Evolutionary conservation across 176 grass and related monocot species (phyloP).

Genomic region (Oryza longistaminata): DNA sequence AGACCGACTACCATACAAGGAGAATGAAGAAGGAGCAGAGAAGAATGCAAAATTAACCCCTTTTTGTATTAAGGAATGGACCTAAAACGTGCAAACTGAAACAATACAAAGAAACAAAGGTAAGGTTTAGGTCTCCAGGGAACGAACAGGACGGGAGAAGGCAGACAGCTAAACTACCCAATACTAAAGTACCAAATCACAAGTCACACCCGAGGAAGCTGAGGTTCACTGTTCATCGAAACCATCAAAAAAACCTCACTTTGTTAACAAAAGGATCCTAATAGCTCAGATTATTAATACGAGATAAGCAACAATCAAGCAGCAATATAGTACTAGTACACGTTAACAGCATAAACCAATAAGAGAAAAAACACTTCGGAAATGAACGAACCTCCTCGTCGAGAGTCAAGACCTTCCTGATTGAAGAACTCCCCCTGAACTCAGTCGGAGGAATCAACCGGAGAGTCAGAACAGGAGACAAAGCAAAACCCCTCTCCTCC

Average conservation of each 20-base stretch:
- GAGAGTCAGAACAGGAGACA: background rate
- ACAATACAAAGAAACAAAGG: slow-evolving; percentile 3
- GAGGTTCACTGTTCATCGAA: background rate
- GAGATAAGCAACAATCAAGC: background rate
- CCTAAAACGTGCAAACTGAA: background rate
- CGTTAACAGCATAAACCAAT: background rate
- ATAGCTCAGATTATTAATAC: background rate
- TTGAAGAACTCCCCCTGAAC: background rate
- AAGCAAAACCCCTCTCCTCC: background rate
- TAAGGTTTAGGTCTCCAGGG: background rate
- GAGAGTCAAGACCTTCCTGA: background rate
- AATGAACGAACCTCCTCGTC: slow-evolving; percentile 9
- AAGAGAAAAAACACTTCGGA: background rate
- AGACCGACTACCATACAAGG: background rate
- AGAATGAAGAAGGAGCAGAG: background rate
- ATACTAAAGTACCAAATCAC: background rate
- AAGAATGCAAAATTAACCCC: background rate
- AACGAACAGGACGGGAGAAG: background rate
- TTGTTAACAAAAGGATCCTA: background rate
- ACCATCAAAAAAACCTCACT: background rate
- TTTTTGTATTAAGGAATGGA: slow-evolving; percentile 7
- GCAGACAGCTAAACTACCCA: background rate
- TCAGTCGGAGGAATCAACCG: background rate
- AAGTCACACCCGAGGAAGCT: background rate
- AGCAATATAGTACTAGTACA: background rate